Evolutionary conservation across 345 rosid species (phyloP).

Genomic region (Linum trigynum): DNA sequence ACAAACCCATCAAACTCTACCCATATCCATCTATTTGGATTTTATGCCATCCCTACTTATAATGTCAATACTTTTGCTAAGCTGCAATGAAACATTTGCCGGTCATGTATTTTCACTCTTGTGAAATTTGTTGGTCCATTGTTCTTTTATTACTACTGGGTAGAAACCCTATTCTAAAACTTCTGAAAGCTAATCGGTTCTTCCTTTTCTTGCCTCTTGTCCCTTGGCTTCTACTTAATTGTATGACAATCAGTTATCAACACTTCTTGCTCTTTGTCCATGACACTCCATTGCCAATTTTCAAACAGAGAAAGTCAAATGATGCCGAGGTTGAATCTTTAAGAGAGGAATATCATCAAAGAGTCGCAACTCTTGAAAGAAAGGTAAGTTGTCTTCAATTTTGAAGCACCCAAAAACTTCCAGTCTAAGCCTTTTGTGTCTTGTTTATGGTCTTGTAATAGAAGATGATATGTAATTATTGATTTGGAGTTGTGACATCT

Average conservation of each 20-base stretch:
- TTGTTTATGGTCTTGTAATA: not conserved
- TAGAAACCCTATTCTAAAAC: too few relatives aligned
- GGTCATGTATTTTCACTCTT: too few relatives aligned
- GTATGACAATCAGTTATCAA: not conserved
- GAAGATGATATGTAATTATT: not conserved
- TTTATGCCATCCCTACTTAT: too few relatives aligned
- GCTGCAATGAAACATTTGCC: too few relatives aligned
- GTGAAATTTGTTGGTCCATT: too few relatives aligned
- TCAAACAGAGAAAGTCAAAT: conserved; percentile 70
- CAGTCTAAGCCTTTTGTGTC: not conserved
- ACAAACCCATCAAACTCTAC: too few relatives aligned
- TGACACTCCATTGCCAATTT: not conserved
- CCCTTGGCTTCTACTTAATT: not conserved
- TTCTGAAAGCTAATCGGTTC: too few relatives aligned
- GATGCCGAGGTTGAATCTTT: conserved; percentile 93
- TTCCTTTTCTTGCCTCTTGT: not conserved
- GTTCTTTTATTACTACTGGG: too few relatives aligned
- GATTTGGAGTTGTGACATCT: not conserved
- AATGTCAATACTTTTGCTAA: too few relatives aligned
- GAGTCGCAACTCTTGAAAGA: conserved; percentile 90
- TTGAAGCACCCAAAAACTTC: not conserved
- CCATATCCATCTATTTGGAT: too few relatives aligned
- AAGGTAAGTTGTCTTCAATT: conserved; percentile 38
- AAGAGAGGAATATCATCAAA: conserved; percentile 96
- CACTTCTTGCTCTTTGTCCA: not conserved